These are phyloP conservation scores for Liriodendron chinense DNA, from an alignment of 164 flowering plant species.

Conservation along the genomic window DNA sequence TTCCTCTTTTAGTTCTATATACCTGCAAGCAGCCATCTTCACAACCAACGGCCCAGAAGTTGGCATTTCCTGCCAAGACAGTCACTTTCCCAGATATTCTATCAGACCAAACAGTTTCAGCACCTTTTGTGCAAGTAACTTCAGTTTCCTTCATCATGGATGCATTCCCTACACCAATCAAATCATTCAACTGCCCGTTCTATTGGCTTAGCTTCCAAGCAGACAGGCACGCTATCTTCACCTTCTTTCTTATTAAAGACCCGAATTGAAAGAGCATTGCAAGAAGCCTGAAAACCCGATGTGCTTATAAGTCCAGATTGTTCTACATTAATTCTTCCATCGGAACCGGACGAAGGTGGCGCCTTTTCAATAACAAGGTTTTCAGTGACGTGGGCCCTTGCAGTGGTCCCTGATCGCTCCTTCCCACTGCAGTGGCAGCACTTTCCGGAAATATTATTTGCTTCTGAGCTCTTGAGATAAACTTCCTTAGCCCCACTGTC, in stretches of 20 bases:
- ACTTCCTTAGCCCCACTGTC: constrained; percentile 40
- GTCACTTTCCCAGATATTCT: constrained; percentile 79
- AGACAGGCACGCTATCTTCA: constrained; percentile 48
- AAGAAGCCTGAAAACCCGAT: constrained; percentile 29
- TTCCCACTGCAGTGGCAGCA: constrained; percentile 23
- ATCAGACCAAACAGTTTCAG: constrained; percentile 84
- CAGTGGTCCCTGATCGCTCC: constrained; percentile 71
- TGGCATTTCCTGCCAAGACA: constrained; percentile 93
- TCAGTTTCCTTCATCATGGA: constrained; percentile 72
- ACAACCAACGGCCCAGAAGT: constrained; percentile 98
- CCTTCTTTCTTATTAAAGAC: constrained; percentile 80
- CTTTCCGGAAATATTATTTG: constrained; percentile 10
- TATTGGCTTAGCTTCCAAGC: constrained; percentile 79
- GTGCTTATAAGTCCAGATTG: constrained; percentile 38
- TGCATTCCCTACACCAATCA: constrained; percentile 60
- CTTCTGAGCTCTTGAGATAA: constrained; percentile 46
- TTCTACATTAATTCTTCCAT: constrained; percentile 52
- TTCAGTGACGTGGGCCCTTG: constrained; percentile 74
- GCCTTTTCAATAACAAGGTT: constrained; percentile 88
- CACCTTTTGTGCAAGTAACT: constrained; percentile 65
- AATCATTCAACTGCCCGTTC: constrained; percentile 77
- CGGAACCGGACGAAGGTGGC: constrained; percentile 41
- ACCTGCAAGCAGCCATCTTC: constrained; percentile 98
- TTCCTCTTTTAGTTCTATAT: neutral
- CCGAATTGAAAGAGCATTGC: constrained; percentile 50